Conservation (phyloP, 495 filamentous ascomycete genomes). For the Bathelium albidoporum region DNA sequence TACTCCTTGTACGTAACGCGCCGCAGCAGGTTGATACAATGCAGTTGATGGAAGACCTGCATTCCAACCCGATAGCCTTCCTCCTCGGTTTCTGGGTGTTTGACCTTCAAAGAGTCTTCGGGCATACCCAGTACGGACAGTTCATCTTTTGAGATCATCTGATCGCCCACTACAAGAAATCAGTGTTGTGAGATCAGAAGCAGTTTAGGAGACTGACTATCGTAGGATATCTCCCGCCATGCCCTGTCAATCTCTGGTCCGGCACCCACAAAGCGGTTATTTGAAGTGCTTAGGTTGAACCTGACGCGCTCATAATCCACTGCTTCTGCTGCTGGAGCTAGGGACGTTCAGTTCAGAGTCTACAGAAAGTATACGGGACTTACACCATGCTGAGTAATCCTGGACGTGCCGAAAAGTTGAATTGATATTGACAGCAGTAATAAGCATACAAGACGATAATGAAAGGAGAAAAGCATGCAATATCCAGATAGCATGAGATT, state of each 20-base stretch:
- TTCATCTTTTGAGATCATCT: conserved; percentile 42
- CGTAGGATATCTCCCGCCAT: background rate
- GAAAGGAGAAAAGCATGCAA: background rate
- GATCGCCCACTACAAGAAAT: conserved; percentile 22
- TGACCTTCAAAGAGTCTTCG: conserved; percentile 36
- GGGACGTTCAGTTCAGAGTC: background rate
- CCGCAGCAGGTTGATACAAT: conserved; percentile 43
- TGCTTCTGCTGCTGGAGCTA: background rate
- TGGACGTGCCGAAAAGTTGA: background rate
- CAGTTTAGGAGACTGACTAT: background rate
- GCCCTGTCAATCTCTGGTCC: background rate
- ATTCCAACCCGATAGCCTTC: conserved; percentile 42
- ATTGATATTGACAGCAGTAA: background rate
- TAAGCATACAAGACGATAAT: background rate
- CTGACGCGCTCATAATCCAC: background rate
- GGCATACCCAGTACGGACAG: conserved; percentile 38
- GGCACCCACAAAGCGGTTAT: background rate
- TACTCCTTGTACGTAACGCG: conserved; percentile 42
- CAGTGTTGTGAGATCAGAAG: background rate
- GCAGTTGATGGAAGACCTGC: conserved; percentile 49
- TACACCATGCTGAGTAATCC: background rate
- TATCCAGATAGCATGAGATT: background rate
- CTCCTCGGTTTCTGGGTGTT: conserved; percentile 39
- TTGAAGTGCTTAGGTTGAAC: background rate
- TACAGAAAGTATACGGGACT: background rate